phyloP scores from a whole-genome alignment of 2,329 filamentous ascomycete species.

The Aspergillus vadensis region DNA sequence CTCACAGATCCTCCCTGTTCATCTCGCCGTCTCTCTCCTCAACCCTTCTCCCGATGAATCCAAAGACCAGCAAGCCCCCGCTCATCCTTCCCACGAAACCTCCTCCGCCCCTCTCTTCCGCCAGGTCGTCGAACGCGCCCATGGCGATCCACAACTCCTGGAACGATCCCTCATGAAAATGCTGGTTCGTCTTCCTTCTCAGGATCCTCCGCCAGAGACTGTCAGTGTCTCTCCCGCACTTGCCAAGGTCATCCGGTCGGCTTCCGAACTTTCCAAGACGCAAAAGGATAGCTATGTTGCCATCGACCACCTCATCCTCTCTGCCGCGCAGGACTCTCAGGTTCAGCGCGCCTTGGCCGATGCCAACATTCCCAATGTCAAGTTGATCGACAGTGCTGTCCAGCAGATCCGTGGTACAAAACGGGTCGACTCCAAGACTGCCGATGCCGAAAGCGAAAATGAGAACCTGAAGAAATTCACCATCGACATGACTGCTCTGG shows the following conservation, averaged over 20 bases:
- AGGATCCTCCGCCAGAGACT: slow-evolving; percentile 90
- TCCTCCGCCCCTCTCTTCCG: slow-evolving; percentile 77
- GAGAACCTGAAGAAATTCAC: slow-evolving; percentile 98
- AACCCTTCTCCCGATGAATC: slow-evolving; percentile 58
- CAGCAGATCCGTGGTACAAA: slow-evolving; percentile 88
- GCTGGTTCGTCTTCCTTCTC: slow-evolving; percentile 85
- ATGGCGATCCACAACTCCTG: slow-evolving; percentile 87
- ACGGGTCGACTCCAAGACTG: slow-evolving; percentile 93
- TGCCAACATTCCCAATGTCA: slow-evolving; percentile 86
- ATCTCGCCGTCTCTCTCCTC: slow-evolving; percentile 68
- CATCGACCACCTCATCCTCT: slow-evolving; percentile 89
- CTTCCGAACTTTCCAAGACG: slow-evolving; percentile 90
- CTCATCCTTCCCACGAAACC: slow-evolving; percentile 66
- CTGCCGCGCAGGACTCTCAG: slow-evolving; percentile 74
- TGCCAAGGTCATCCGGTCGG: slow-evolving; percentile 77
- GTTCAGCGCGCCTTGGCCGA: slow-evolving; percentile 78
- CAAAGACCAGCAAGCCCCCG: slow-evolving; percentile 72
- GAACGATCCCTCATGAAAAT: slow-evolving; percentile 89
- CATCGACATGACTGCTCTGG: slow-evolving; percentile 96
- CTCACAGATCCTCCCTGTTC: slow-evolving; percentile 84
- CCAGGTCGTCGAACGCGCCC: slow-evolving; percentile 90
- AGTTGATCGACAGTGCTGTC: slow-evolving; percentile 87
- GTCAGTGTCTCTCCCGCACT: slow-evolving; percentile 81
- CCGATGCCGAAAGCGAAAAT: slow-evolving; percentile 85
- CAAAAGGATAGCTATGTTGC: slow-evolving; percentile 96